Evolutionary conservation across 345 rosid species (phyloP).

Genomic region (Dipteronia sinensis): DNA sequence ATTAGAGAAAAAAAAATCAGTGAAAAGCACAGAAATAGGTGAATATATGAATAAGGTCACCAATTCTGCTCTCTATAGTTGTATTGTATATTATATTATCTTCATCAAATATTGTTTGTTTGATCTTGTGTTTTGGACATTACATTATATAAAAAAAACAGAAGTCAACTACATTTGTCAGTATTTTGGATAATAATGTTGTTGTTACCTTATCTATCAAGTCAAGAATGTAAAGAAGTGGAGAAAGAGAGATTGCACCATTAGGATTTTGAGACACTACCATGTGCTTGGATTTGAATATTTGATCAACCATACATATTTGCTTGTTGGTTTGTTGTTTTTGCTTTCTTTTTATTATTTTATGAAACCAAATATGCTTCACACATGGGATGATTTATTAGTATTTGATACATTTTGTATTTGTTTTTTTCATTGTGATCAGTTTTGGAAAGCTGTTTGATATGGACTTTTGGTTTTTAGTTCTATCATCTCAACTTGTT

Average conservation of each 20-base stretch:
- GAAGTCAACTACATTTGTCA: neutral
- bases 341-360: neutral
- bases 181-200: neutral
- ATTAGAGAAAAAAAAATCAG: slow-evolving; percentile 2
- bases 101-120: neutral
- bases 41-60: too few species aligned
- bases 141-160: neutral
- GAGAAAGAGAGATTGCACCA: neutral
- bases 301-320: neutral
- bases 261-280: neutral
- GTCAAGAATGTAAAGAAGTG: neutral
- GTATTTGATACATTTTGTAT: neutral
- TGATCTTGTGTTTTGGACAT: neutral
- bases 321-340: neutral
- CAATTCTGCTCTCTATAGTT: neutral
- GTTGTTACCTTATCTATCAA: slow-evolving; percentile 10
- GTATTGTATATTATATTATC: neutral
- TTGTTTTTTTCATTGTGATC: too few species aligned
- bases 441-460: neutral
- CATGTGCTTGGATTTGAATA: slow-evolving; percentile 20
- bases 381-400: neutral
- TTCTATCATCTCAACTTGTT: neutral
- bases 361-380: neutral
- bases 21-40: slow-evolving; percentile 4
- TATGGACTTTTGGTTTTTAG: neutral